These are phyloP conservation scores for Miscanthus lutarioriparius DNA, from an alignment of 176 grass and related monocot genomes.

Conservation along the genomic window DNA sequence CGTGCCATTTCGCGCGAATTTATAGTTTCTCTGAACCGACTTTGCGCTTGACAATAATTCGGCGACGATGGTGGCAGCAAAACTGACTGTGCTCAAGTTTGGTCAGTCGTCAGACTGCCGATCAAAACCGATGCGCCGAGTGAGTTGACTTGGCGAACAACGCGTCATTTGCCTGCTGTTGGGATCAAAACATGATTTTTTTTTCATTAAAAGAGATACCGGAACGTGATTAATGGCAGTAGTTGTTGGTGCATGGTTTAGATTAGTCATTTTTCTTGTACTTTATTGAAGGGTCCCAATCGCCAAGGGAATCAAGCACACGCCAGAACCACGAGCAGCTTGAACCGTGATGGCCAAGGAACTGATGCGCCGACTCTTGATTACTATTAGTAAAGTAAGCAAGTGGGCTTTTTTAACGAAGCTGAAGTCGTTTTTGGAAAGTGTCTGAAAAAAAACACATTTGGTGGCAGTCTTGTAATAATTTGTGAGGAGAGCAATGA, in stretches of 20 bases:
- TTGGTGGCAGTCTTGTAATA: no score
- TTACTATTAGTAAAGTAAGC: background rate
- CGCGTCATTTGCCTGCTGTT: background rate
- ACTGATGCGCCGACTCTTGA: background rate
- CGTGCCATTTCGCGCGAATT: background rate
- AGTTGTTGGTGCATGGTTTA: background rate
- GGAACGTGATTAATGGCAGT: background rate
- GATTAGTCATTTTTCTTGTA: background rate
- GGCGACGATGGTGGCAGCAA: no score
- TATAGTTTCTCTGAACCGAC: constrained; percentile 9
- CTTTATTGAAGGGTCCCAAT: background rate
- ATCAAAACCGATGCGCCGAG: background rate
- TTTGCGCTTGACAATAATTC: background rate
- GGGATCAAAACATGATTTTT: background rate
- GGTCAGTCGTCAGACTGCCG: no score
- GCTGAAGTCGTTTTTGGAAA: no score
- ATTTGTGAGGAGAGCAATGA: no score
- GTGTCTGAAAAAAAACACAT: no score
- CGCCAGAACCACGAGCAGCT: background rate
- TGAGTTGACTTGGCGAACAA: background rate
- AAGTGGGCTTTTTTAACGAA: background rate
- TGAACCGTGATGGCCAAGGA: background rate
- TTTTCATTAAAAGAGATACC: no score
- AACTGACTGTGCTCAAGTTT: no score
- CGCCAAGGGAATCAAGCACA: background rate